Conservation (phyloP, 495 filamentous ascomycete species). For the Aspergillus leporis region DNA sequence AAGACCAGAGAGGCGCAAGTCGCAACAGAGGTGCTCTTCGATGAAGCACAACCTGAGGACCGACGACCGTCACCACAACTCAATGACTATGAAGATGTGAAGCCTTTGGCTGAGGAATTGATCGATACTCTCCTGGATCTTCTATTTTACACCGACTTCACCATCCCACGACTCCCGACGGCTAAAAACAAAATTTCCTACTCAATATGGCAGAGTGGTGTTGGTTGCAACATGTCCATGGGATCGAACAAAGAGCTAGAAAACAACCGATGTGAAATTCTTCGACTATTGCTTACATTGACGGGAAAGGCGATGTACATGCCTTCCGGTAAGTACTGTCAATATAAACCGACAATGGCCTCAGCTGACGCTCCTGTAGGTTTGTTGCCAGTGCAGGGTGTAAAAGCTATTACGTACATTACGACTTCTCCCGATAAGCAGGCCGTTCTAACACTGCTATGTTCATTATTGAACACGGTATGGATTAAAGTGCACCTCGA, state of each 20-base stretch:
- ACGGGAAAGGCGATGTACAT: constrained; percentile 92
- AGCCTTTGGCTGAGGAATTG: constrained; percentile 89
- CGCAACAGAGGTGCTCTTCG: constrained; percentile 79
- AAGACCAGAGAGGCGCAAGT: constrained; percentile 51
- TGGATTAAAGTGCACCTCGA: background rate
- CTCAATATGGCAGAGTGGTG: constrained; percentile 96
- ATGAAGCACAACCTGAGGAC: constrained; percentile 63
- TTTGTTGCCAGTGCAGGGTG: constrained; percentile 79
- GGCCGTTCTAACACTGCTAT: constrained; percentile 82
- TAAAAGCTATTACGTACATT: constrained; percentile 87
- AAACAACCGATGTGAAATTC: constrained; percentile 85
- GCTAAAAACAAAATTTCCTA: constrained; percentile 82
- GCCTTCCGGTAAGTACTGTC: constrained; percentile 62
- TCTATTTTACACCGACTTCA: constrained; percentile 89
- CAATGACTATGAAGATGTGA: constrained; percentile 75
- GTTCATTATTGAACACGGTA: constrained; percentile 96
- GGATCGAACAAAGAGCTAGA: constrained; percentile 88
- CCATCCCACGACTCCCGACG: constrained; percentile 65
- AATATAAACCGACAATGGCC: background rate
- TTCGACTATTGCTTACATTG: constrained; percentile 83
- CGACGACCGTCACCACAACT: constrained; percentile 43
- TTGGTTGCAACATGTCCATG: constrained; percentile 89
- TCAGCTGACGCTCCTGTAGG: constrained; percentile 40
- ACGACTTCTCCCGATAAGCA: constrained; percentile 87
- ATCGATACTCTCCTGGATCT: constrained; percentile 89